Base-by-base conservation (phyloP, 768 basidiomycete species). In the Rossbeevera mucosa region DNA sequence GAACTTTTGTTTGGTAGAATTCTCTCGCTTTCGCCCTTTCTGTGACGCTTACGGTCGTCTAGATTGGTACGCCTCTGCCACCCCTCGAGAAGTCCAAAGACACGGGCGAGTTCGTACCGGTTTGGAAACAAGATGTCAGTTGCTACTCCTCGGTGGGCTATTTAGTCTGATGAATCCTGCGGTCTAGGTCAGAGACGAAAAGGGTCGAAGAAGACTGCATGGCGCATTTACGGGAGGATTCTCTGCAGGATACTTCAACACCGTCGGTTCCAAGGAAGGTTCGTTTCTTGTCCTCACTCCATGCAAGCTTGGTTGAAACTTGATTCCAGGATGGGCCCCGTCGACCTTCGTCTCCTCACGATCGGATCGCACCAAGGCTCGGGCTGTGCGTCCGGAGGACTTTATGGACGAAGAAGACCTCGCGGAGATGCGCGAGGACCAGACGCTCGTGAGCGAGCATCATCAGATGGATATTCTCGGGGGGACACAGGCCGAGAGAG, bases 361-460 rank as follows among this genome's bases (percentile, higher is more conserved):
- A 28, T 70, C 66, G 25, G 87, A 90, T 41, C 81, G 94, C 44
- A 81, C 81, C 43, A 86, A 85, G 66, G 49, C 55, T 24, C 76
- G 80, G 59, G 71, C 70, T 2, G 71, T 77, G n/a, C 77, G 78
- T 28, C 86, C 92, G 0, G 91, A 95, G 69, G 93, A 96, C 65
- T 98, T 91, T 65, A 98, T 99, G 96, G 96, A 99, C 71, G 96
- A 97, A 40, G 96, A 99, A 71, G 96, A 98, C 67, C 74, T 97
- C 14, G 83, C 88, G 42, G 91, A 91, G 55, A 68, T 88, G 54
- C 81, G 78, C 29, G 91, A 93, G 36, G 81, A 80, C 58, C 77
- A 85, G 59, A 81, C 79, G 18, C 67, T 96, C 8, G 81, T 93
- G 4, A 86, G 90, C 62, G 88, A 85, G 31, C 84, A 85, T 12